phyloP scores from a whole-genome alignment of 2,329 filamentous ascomycete species.

The Fusarium sp. region DNA sequence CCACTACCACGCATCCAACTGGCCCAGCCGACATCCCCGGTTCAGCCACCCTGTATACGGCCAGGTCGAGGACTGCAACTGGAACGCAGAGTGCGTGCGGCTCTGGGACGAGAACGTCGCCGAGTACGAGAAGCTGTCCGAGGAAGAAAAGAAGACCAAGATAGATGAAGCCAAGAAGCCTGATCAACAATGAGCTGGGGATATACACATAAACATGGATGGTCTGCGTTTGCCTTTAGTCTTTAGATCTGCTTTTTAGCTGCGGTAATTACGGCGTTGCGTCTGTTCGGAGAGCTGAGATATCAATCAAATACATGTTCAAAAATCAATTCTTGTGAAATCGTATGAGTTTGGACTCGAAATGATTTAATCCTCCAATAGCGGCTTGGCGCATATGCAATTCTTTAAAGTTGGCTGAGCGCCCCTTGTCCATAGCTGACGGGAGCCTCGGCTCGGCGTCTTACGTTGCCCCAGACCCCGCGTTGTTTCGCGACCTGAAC shows the following conservation, averaged over 20 bases:
- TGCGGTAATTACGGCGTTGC: slow-evolving; percentile 23
- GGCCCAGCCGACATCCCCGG: slow-evolving; percentile 77
- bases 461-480: slow-evolving; percentile 27
- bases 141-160: slow-evolving; percentile 71
- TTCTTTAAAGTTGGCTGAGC: background rate
- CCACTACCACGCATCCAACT: slow-evolving; percentile 82
- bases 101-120: slow-evolving; percentile 77
- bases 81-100: slow-evolving; percentile 75
- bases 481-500: slow-evolving; percentile 3
- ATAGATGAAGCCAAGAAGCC: slow-evolving; percentile 54
- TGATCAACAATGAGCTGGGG: slow-evolving; percentile 3
- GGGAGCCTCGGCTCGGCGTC: slow-evolving; percentile 22
- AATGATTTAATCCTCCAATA: slow-evolving; percentile 7
- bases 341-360: background rate
- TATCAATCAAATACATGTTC: background rate
- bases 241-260: slow-evolving; percentile 12
- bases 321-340: too few relatives aligned
- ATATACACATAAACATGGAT: background rate
- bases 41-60: slow-evolving; percentile 79
- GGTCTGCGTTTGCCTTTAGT: background rate
- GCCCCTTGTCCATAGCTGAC: background rate
- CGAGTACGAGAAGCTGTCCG: slow-evolving; percentile 70
- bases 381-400: slow-evolving; percentile 30
- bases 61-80: slow-evolving; percentile 81
- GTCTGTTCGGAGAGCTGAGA: slow-evolving; percentile 10